Base-by-base conservation (phyloP, 768 basidiomycete species). In the Panaeolus cyanescens region DNA sequence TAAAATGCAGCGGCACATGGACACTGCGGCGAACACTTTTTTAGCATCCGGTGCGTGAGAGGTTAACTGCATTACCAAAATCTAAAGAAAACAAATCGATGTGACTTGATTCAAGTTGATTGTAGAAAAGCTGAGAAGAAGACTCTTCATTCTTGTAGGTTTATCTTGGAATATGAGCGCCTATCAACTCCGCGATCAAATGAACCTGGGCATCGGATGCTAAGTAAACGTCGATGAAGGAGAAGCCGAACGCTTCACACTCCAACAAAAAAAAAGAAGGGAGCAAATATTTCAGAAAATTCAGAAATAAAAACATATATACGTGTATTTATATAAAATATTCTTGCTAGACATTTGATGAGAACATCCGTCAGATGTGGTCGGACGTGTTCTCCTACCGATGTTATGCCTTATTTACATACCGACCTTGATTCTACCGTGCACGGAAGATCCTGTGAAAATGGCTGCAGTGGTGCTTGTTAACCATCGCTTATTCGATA, bases 341-440 rank as follows among this genome's bases (percentile, higher is more conserved):
- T 10, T 22, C 40, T 25, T 42, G 12, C 10, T 9, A 13, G 45
- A 50, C 28, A 50, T 50, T 50, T 50, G 45, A 50, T 50, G 45
- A 50, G 45, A 50, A 50, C 6, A 50, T 50, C 45, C 45, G 25
- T 50, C 45, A 30, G 45, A 50, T 12, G n/a, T n/a, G 25, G 45
- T 50, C 45, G 45, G 45, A 50, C 22, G 30, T 28, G 45, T 50
- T 28, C 45, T 12, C 19, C 15, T 13, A 50, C 45, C 45, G 45
- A 50, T 50, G 45, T 50, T 50, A 28, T 50, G 45, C 9, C 25
- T 50, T 50, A 50, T 50, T 50, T 50, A n/a, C n/a, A n/a, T n/a
- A 50, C 25, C 45, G 45, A 50, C 45, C 25, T 50, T 28, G 45
- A 50, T 50, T 50, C 45, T 28, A 50, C 45, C 45, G 25, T 50